A percentile compares a stretch with the other conserved stretches of the same genome.
Evolutionary conservation across 441 rosid species (phyloP).

Genomic region (Croton setiger): DNA sequence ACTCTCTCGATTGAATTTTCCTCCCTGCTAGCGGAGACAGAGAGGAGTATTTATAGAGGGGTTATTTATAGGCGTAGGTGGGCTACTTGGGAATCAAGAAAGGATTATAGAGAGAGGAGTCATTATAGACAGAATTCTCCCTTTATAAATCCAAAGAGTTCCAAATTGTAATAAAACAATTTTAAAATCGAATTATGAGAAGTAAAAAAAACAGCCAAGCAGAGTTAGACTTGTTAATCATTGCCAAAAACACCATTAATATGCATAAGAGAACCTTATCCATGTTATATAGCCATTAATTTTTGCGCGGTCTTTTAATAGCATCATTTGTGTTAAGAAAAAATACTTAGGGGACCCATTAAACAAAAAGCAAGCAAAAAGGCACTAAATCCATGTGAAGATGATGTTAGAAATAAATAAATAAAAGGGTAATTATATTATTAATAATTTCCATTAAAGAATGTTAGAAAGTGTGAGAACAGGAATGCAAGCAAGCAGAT

Average conservation of each 20-base stretch:
- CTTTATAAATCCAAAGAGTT: too few relatives aligned
- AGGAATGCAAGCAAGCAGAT: constrained; percentile 16
- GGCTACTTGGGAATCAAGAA: constrained; percentile 3
- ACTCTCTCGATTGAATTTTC: neutral
- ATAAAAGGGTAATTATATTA: neutral
- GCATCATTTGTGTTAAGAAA: too few relatives aligned
- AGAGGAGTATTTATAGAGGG: neutral
- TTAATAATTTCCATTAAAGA: neutral
- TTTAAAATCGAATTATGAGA: too few relatives aligned
- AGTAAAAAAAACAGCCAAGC: too few relatives aligned
- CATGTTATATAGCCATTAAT: too few relatives aligned
- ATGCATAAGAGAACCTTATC: too few relatives aligned
- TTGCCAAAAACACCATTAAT: too few relatives aligned
- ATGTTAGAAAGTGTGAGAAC: constrained; percentile 11
- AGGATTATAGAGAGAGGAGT: too few relatives aligned
- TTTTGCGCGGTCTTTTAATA: too few relatives aligned
- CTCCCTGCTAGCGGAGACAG: neutral
- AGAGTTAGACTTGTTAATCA: too few relatives aligned
- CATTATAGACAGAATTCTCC: too few relatives aligned
- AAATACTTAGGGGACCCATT: constrained; percentile 22
- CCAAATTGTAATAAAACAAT: too few relatives aligned
- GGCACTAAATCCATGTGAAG: constrained; percentile 8
- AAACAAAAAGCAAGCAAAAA: neutral
- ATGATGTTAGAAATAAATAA: constrained; percentile 16
- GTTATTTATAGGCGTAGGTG: neutral